Conservation (phyloP, 1,284 basidiomycete genomes). For the Ustilago crameri region DNA sequence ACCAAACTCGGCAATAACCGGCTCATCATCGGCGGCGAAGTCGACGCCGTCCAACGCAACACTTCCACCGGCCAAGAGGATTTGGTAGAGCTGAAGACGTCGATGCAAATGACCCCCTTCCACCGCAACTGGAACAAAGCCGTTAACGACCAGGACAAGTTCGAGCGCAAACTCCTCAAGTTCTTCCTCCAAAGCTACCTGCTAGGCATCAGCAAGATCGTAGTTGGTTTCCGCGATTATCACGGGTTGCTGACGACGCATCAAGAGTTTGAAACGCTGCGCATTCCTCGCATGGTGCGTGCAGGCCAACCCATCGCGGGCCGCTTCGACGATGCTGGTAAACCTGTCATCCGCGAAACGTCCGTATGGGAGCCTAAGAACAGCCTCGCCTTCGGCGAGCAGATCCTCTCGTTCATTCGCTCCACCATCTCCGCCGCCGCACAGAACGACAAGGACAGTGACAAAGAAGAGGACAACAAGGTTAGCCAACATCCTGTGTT, state of each 20-base stretch:
- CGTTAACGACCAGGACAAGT: slow-evolving; percentile 70
- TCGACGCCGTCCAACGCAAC: slow-evolving; percentile 79
- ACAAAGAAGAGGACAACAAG: neutral
- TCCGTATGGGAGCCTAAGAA: slow-evolving; percentile 81
- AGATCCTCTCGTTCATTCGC: slow-evolving; percentile 75
- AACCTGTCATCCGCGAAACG: slow-evolving; percentile 75
- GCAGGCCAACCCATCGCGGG: slow-evolving; percentile 70
- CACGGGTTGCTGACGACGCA: slow-evolving; percentile 71
- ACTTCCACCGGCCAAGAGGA: slow-evolving; percentile 19
- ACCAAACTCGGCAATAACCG: slow-evolving; percentile 83
- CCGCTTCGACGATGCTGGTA: slow-evolving; percentile 77
- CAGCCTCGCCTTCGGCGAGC: slow-evolving; percentile 80
- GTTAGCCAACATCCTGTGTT: slow-evolving; percentile 47
- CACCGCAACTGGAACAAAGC: slow-evolving; percentile 21
- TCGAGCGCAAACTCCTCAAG: slow-evolving; percentile 89
- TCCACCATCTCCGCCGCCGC: slow-evolving; percentile 14
- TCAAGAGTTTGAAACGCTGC: slow-evolving; percentile 67
- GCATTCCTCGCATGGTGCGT: slow-evolving; percentile 66
- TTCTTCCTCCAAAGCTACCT: slow-evolving; percentile 85
- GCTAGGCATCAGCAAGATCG: slow-evolving; percentile 82
- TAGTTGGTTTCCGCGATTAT: slow-evolving; percentile 90
- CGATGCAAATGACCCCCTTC: slow-evolving; percentile 74
- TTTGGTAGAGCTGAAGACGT: slow-evolving; percentile 93
- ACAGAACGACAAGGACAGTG: neutral
- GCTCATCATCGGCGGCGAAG: slow-evolving; percentile 91